phyloP scores from a whole-genome alignment of 2,329 filamentous ascomycete species.

The Ophiocordyceps australis region DNA sequence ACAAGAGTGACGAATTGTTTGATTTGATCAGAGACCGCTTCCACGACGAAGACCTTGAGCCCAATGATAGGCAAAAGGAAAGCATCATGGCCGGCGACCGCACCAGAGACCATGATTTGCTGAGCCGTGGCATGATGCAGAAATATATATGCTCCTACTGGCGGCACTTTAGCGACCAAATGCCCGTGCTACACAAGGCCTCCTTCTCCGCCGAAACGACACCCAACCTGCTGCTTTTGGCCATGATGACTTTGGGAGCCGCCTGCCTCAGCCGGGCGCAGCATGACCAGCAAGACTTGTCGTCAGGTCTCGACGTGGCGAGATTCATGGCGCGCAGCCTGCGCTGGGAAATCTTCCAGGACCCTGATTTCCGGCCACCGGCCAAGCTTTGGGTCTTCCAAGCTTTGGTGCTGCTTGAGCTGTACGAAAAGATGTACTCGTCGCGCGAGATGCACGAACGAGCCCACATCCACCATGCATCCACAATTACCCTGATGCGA shows the following conservation, averaged over 20 bases:
- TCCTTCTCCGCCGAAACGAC: conserved; percentile 82
- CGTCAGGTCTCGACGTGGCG: conserved; percentile 64
- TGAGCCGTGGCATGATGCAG: conserved; percentile 91
- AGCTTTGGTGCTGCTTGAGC: conserved; percentile 68
- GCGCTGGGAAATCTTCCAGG: conserved; percentile 92
- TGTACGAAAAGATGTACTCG: conserved; percentile 97
- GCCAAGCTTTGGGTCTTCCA: conserved; percentile 96
- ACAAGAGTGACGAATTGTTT: conserved; percentile 69
- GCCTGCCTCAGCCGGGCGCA: conserved; percentile 75
- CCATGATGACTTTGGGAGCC: conserved; percentile 85
- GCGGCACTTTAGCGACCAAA: conserved; percentile 83
- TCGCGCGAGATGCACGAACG: conserved; percentile 82
- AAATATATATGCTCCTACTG: conserved; percentile 87
- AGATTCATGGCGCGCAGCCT: conserved; percentile 86
- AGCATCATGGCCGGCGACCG: conserved; percentile 64
- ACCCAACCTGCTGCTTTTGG: conserved; percentile 65
- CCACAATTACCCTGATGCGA: conserved; percentile 87
- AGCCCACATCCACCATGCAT: conserved; percentile 92
- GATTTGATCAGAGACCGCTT: conserved; percentile 70
- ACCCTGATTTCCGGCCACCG: conserved; percentile 73
- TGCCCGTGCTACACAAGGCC: conserved; percentile 87
- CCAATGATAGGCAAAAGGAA: conserved; percentile 57
- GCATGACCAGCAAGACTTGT: conserved; percentile 55
- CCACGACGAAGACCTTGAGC: conserved; percentile 60
- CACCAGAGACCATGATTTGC: conserved; percentile 41